A percentile compares a stretch with the other conserved stretches of the same genome.
These are phyloP conservation scores for Phytophthora vignae DNA, from an alignment of 352 stramenopile genomes.

Conservation along the genomic window DNA sequence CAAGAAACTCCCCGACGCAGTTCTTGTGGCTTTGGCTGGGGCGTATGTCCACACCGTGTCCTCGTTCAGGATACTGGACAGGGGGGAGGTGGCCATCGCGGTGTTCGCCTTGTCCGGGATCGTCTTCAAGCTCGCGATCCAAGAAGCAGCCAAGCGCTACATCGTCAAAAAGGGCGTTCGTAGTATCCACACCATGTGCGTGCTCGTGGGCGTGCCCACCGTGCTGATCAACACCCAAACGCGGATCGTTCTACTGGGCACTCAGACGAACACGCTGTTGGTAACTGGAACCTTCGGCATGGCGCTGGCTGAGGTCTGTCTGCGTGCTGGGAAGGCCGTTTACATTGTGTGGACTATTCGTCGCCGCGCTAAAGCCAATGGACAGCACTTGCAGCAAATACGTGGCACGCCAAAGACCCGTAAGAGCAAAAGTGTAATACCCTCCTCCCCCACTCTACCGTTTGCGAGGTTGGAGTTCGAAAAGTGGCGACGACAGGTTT, in stretches of 20 bases:
- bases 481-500: slow-evolving; percentile 10
- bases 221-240: slow-evolving; percentile 51
- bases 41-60: background rate
- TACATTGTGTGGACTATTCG: slow-evolving; percentile 19
- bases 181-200: slow-evolving; percentile 43
- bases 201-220: slow-evolving; percentile 41
- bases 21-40: background rate
- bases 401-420: background rate
- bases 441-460: background rate
- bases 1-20: background rate
- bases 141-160: slow-evolving; percentile 37
- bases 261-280: slow-evolving; percentile 16
- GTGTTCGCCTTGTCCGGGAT: slow-evolving; percentile 20
- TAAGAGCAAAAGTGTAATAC: background rate
- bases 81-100: background rate
- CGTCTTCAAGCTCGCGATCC: slow-evolving; percentile 35
- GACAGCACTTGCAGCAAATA: background rate
- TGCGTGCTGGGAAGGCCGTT: slow-evolving; percentile 28
- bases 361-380: background rate
- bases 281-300: slow-evolving; percentile 26
- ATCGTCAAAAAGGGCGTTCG: slow-evolving; percentile 29
- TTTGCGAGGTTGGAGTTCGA: slow-evolving; percentile 2
- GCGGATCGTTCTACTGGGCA: slow-evolving; percentile 40
- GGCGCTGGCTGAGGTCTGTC: slow-evolving; percentile 35
- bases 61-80: background rate